Evolutionary conservation across 2,329 filamentous ascomycete genomes (phyloP), one percentile per base, ranked within the genome.

Genomic region (Annulohypoxylon truncatum): DNA sequence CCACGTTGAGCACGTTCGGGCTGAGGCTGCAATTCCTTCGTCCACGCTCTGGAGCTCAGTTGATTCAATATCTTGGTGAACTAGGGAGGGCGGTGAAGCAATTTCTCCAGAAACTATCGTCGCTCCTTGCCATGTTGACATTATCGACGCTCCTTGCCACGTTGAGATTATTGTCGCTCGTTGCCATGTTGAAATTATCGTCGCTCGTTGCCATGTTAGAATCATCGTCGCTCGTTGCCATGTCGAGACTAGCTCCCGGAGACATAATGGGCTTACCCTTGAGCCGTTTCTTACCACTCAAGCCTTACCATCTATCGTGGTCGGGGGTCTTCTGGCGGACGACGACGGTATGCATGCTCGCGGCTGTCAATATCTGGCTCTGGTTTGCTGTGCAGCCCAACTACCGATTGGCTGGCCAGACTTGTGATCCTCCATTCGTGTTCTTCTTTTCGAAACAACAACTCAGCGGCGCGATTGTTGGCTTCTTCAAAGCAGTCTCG

Each of bases 401-500:
- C 20, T 64, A 58, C 40, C 61, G 38, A 44, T 35, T 54, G 22
- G 38, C 61, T 13, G 47, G 53, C 6, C 29, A 53, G 38, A 26
- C 13, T 10, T 64, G 54, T 28, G 54, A 54, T 31, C 53, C 54
- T 9, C 61, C 61, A 9, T 58, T 54, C 54, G 24, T 64, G 18
- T 63, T 63, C 53, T 40, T 57, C 35, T 63, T 63, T 38, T 63
- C 53, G 46, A 57, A 20, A 22, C 60, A 52, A 24, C 60, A 63
- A 10, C 35, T 62, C 4, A 56, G 33, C 18, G 59, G 59, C 3
- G 35, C 42, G 8, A 56, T 56, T 18, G 59, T 62, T 20, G 35
- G 35, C 35, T 62, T 62, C 46, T 56, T 26, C 44, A 62, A 62
- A 20, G 33, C 52, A 20, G 52, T 62, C 13, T 56, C 59, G 5